Evolutionary conservation across 2,329 filamentous ascomycete genomes (phyloP), one percentile per base, ranked within the genome.

Genomic region (Blastomyces parvus): DNA sequence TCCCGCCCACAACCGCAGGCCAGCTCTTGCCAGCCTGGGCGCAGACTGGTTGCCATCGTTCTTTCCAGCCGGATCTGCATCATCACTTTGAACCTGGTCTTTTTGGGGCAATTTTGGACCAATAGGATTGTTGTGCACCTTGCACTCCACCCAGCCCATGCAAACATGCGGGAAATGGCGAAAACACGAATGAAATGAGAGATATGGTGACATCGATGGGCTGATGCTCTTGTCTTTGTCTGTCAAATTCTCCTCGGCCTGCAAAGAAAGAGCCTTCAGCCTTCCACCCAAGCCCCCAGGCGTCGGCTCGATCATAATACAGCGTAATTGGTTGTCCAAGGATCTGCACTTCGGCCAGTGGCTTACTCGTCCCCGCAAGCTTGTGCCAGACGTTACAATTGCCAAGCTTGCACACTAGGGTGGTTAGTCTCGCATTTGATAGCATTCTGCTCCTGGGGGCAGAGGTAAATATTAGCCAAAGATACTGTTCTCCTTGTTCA

Each of bases 381-480:
- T 57, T 62, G 8, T 52, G 52, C 44, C n/a, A 57, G 46, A 62
- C 52, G 52, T 62, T 62, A 33, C 60, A 61, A 40, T 57, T 33
- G 52, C 60, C 52, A 57, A 62, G 38, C 14, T 25, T 25, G 42
- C 57, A 57, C n/a, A 17, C 52, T 9, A 19, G n/a, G 19, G 30
- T 36, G 9, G 5, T 55, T 55, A 30, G 14, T 13, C 19, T n/a
- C 4, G 52, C 8, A n/a, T 36, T 33, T 55, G 30, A 36, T 8
- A 55, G n/a, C 19, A 9, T 14, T 11, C 11, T 14, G 9, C 48
- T 52, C 1, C 14, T 52, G 22, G 22, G 48, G 22, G 11, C 3
- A 22, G 8, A 25, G 46, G 19, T 9, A 25, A n/a, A 48, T 48
- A 48, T 13, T 9, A 48, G 9, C 3, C n/a, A 9, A 5, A 17